A percentile compares a stretch with the other conserved stretches of the same genome.
Conservation (phyloP, 2,329 filamentous ascomycete species). For the Fusarium vanettenii region DNA sequence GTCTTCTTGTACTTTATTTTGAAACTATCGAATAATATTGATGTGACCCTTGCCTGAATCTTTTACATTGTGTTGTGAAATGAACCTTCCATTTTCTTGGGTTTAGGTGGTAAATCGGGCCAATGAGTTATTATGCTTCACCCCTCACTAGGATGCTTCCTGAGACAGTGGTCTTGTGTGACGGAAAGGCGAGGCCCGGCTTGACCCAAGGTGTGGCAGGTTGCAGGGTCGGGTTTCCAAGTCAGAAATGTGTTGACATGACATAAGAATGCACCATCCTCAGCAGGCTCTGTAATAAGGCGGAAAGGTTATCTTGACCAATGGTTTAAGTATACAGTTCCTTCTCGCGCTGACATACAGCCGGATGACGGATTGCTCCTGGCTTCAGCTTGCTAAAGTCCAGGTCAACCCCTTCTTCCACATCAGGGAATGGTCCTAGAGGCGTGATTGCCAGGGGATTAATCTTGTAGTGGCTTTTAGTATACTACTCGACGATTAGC, state of each 20-base stretch:
- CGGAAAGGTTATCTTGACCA: neutral
- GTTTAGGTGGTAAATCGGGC: neutral
- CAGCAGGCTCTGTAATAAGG: neutral
- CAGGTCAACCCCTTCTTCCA: constrained; percentile 36
- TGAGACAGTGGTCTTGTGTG: neutral
- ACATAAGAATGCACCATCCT: neutral
- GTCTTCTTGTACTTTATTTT: neutral
- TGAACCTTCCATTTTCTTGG: neutral
- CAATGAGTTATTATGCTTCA: neutral
- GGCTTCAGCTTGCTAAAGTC: constrained; percentile 36
- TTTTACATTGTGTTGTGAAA: neutral
- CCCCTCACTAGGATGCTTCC: neutral
- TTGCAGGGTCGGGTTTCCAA: neutral
- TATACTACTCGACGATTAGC: constrained; percentile 32
- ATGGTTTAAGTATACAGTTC: constrained; percentile 26
- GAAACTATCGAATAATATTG: neutral
- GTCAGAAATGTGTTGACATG: neutral
- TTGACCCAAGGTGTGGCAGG: neutral
- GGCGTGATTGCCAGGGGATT: constrained; percentile 44
- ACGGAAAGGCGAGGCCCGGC: neutral
- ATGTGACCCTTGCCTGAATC: neutral
- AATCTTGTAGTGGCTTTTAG: constrained; percentile 42
- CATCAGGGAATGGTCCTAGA: constrained; percentile 41
- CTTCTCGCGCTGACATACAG: constrained; percentile 38
- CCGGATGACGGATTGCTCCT: constrained; percentile 36